Evolutionary conservation across 441 rosid genomes (phyloP).

Genomic region (Adansonia grandidieri): DNA sequence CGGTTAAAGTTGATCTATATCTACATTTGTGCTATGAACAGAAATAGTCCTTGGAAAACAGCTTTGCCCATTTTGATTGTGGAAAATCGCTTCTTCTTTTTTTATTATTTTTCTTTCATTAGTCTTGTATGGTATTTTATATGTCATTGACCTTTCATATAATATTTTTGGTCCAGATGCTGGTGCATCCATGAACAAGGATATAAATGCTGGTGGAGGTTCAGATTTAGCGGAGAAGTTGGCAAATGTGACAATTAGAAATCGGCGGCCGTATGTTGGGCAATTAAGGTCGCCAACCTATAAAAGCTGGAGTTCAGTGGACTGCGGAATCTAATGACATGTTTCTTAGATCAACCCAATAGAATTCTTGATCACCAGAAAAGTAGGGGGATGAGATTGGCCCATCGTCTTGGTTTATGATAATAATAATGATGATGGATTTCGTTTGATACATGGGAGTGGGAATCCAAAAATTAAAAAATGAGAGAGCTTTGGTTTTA

Average conservation of each 20-base stretch:
- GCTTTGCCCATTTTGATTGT: not conserved
- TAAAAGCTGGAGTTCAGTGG: constrained; percentile 84
- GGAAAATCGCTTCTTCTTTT: not conserved
- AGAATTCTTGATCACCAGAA: constrained; percentile 51
- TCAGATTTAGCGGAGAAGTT: constrained; percentile 57
- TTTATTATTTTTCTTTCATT: not conserved
- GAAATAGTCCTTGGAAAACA: not conserved
- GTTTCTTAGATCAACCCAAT: constrained; percentile 59
- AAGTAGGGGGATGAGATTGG: constrained; percentile 57
- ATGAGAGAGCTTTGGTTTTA: constrained; percentile 7
- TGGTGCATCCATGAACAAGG: constrained; percentile 48
- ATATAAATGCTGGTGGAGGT: constrained; percentile 44
- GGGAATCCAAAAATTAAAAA: not conserved
- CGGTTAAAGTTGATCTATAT: not conserved
- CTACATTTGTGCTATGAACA: not conserved
- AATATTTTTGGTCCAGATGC: constrained; percentile 25
- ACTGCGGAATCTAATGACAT: constrained; percentile 52
- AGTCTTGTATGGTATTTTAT: not conserved
- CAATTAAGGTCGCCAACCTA: constrained; percentile 52
- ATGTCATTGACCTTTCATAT: constrained; percentile 1
- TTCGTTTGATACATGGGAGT: not conserved
- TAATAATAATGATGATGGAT: not conserved
- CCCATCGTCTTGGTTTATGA: not conserved
- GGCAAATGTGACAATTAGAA: constrained; percentile 51
- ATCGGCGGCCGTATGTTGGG: constrained; percentile 49